Conservation (phyloP, 2,329 filamentous ascomycete genomes). For the Clonostachys rhizophaga region DNA sequence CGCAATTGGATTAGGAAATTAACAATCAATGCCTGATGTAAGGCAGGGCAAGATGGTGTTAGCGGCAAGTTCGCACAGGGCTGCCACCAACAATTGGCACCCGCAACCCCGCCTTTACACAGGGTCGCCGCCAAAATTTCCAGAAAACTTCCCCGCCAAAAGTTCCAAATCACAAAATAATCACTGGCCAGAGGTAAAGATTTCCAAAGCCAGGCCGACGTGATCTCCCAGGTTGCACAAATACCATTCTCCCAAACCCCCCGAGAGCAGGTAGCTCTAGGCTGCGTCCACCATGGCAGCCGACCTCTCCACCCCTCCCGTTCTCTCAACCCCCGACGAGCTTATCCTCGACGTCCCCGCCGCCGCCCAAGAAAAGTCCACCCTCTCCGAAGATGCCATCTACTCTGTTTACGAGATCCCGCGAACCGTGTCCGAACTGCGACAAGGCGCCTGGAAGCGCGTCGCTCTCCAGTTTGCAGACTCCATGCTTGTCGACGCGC, state of each 20-base stretch:
- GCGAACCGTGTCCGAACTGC: constrained; percentile 73
- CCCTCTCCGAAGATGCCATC: constrained; percentile 62
- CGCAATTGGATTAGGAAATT: too few species aligned
- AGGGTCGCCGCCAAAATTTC: background rate
- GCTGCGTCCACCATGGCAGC: constrained; percentile 23
- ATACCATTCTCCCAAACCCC: constrained; percentile 2
- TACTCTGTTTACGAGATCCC: constrained; percentile 77
- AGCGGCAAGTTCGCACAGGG: too few species aligned
- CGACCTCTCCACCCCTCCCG: constrained; percentile 47
- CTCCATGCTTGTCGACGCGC: constrained; percentile 82
- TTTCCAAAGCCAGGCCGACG: background rate
- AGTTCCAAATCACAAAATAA: too few species aligned
- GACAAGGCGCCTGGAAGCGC: constrained; percentile 63
- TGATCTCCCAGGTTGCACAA: constrained; percentile 1
- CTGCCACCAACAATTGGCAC: constrained; percentile 7
- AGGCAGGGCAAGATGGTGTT: too few species aligned
- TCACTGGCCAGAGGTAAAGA: too few species aligned
- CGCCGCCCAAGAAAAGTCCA: constrained; percentile 20
- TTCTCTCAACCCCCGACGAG: constrained; percentile 61
- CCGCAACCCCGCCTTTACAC: constrained; percentile 21
- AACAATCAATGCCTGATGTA: too few species aligned
- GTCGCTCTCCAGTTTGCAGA: constrained; percentile 96
- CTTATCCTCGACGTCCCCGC: constrained; percentile 48
- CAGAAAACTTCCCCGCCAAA: too few species aligned
- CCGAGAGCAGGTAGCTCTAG: background rate